Evolutionary conservation across 257 asterid species (phyloP), one percentile per base, ranked within the genome.

Genomic region (Penstemon davidsonii): DNA sequence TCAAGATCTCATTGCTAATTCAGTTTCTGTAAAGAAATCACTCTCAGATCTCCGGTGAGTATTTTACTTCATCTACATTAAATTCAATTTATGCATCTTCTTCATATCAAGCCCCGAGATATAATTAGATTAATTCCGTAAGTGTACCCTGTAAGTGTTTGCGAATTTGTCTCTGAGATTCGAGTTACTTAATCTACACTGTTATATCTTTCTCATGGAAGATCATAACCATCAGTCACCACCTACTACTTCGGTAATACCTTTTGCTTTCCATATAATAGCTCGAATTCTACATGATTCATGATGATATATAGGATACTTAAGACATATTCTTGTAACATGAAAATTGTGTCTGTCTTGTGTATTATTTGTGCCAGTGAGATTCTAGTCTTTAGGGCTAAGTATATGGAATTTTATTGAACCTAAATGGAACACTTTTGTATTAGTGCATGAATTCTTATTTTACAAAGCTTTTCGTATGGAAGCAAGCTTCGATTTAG

Each of bases 141-240:
- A 25, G 33, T 0, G 33, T 25, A 25, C 33, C 33, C 60, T 61
- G 73, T 73, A 60, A 61, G 57, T 67, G 73, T 71, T 75, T 47
- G 75, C 44, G 4, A 72, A 64, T 64, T 65, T 50, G 73, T 44
- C 69, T 60, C 74, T 53, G 41, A 53, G 79, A 69, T 43, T 55
- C 55, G 33, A 10, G 18, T 10, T 49, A 45, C 3, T 2, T 11
- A n/a, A 43, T 60, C 55, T 56, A 5, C 5, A 1, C 2, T 25
- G 1, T 39, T 15, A 8, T 64, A 45, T 59, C 61, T 56, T 57
- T 60, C 46, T 54, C 43, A 74, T 76, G 84, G 81, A 76, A 62
- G 67, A 68, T 59, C 73, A 64, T 0, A 54, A 68, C 15, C 74
- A 33, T 65, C 76, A 66, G 25, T 72, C 76, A 5, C 45, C 76